Evolutionary conservation across 1,284 basidiomycete genomes (phyloP).

Genomic region (Cutaneotrichosporon dermatis): DNA sequence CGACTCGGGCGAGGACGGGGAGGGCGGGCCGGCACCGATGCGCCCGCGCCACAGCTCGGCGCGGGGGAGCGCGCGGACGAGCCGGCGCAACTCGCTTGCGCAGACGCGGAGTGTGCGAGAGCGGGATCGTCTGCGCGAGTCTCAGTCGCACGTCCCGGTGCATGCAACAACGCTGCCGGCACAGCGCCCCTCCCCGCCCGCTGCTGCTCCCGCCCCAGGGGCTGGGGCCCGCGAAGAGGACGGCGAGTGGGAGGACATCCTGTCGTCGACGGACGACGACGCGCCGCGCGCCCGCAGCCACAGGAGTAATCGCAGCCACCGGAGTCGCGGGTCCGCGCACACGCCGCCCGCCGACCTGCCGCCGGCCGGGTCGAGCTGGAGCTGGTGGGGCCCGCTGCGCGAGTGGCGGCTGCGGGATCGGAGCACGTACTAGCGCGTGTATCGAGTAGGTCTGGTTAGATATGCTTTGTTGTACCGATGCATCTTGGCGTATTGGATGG

Average conservation of each 20-base stretch:
- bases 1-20: too few relatives aligned
- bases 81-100: not conserved
- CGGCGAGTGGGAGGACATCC: constrained; percentile 13
- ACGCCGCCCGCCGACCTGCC: not conserved
- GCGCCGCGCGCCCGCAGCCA: too few relatives aligned
- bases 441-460: too few relatives aligned
- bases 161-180: too few relatives aligned
- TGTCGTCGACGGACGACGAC: constrained; percentile 1
- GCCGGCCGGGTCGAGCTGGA: constrained; percentile 25
- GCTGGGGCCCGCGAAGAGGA: not conserved
- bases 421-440: constrained; percentile 18
- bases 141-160: too few relatives aligned
- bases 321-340: too few relatives aligned
- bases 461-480: too few relatives aligned
- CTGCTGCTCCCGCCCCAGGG: too few relatives aligned
- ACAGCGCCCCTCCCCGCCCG: too few relatives aligned
- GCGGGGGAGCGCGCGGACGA: not conserved
- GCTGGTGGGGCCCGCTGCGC: constrained; percentile 47
- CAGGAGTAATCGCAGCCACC: too few relatives aligned
- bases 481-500: too few relatives aligned
- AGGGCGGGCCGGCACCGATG: not conserved
- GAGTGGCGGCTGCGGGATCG: constrained; percentile 42
- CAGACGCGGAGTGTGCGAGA: not conserved
- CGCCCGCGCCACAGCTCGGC: not conserved
- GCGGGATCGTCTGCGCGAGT: not conserved